Evolutionary conservation across 2,329 filamentous ascomycete genomes (phyloP).

Genomic region (Graphilbum fragrans): DNA sequence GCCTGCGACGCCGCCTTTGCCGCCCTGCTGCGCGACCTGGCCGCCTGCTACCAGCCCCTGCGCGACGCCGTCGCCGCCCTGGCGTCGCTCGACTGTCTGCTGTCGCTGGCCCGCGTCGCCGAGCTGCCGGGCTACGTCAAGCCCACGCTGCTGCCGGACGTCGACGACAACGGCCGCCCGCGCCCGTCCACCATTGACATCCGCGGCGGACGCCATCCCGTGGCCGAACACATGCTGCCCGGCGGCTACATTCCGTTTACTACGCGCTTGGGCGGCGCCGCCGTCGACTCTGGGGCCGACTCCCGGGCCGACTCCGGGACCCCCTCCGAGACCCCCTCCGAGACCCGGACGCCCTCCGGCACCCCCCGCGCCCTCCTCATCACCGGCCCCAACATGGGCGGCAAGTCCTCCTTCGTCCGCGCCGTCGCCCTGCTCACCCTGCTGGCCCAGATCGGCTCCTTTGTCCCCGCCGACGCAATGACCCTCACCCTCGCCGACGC

Average conservation of each 20-base stretch:
- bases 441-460: constrained; percentile 90
- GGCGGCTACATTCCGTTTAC: constrained; percentile 87
- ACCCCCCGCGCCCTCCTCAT: constrained; percentile 58
- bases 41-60: constrained; percentile 75
- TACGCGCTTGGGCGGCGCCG: constrained; percentile 55
- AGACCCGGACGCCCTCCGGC: not conserved
- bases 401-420: constrained; percentile 95
- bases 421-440: constrained; percentile 84
- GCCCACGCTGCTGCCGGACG: constrained; percentile 52
- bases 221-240: constrained; percentile 84
- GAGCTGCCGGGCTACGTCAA: constrained; percentile 78
- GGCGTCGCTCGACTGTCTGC: constrained; percentile 77
- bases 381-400: constrained; percentile 97
- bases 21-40: constrained; percentile 59
- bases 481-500: constrained; percentile 75
- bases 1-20: constrained; percentile 80
- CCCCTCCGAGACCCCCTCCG: not conserved
- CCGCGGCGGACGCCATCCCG: constrained; percentile 72
- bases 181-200: constrained; percentile 39
- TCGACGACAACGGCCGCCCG: constrained; percentile 26
- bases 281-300: constrained; percentile 10
- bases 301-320: not conserved
- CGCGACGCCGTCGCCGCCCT: constrained; percentile 81
- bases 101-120: constrained; percentile 76
- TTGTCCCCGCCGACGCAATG: constrained; percentile 70